A percentile compares a stretch with the other conserved stretches of the same genome.
Evolutionary conservation across 2,329 filamentous ascomycete species (phyloP).

Genomic region (Ophiostoma tasmaniense): DNA sequence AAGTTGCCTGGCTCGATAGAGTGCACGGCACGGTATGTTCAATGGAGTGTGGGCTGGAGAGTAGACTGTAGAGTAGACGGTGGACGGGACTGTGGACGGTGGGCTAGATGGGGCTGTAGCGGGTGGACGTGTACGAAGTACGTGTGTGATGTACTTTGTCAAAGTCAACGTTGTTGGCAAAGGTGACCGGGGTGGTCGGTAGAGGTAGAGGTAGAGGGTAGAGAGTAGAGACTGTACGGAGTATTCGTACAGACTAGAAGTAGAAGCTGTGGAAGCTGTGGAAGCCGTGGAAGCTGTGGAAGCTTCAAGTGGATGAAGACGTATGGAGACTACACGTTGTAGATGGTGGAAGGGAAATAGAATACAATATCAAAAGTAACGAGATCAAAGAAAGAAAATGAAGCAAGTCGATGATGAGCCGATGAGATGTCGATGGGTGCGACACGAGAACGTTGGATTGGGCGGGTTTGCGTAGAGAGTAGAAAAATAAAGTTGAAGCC

Average conservation of each 20-base stretch:
- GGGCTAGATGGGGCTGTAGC: background rate
- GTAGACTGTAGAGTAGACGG: background rate
- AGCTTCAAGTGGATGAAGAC: background rate
- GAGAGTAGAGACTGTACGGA: background rate
- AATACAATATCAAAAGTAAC: background rate
- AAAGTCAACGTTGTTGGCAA: slow-evolving; percentile 4
- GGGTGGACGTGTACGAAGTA: background rate
- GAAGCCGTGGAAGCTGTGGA: background rate
- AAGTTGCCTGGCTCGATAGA: background rate
- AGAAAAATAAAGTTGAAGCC: background rate
- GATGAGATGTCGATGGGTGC: background rate
- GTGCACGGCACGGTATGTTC: background rate
- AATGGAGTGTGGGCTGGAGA: background rate
- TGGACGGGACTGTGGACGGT: background rate
- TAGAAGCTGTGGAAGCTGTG: background rate
- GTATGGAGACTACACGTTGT: background rate
- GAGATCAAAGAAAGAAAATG: background rate
- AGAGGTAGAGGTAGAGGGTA: background rate
- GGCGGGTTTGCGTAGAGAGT: background rate
- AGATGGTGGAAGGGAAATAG: background rate
- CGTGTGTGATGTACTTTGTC: background rate
- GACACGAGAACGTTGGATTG: background rate
- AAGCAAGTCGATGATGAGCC: background rate
- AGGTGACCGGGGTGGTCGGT: background rate
- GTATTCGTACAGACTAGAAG: background rate